Base-by-base conservation (phyloP, 129 eudicot species). In the Cynara cardunculus region DNA sequence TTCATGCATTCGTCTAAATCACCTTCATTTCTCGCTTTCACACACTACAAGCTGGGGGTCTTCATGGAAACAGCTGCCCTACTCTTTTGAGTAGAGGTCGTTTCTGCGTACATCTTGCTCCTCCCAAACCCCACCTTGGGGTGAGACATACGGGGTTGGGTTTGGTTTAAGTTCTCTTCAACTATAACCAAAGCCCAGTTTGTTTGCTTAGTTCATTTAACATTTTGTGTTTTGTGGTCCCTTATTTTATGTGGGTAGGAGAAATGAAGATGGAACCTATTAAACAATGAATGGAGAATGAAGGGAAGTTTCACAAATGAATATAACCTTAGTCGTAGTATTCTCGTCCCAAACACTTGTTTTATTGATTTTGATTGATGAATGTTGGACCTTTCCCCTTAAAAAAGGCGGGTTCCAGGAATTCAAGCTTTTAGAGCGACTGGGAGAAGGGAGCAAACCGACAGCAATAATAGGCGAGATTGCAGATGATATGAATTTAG, bases 381-480 rank as follows among this genome's bases (percentile, higher is more conserved):
- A 26, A 37, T 22, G 61, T 39, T 83, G 3, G 71, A 82, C 19
- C 24, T 75, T 46, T 49, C 16, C 39, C 2, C 39, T 30, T 4
- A 19, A 70, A 59, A 75, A 4, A 95, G 99, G 97, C 1, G 99
- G 99, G 14, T 95, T 89, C 39, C 96, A 92, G 46, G 99, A 95
- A 86, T 95, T 89, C 80, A 92, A 89, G 88, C 84, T 95, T 65
- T 83, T 95, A 74, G 99, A 95, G 88, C 76, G 97, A 53, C 99
- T 90, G 4, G 99, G 99, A 35, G 99, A 90, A 86, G 99, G 97
- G 46, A 92, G 85, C 79, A 92, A 92, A 61, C 96, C 99, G 10
- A 92, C 97, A 25, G 97, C 97, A 14, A 95, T 95, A 0, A 95
- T 95, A 53, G 99, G 99, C 0, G 97, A 95, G 85, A 89, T 95